Evolutionary conservation across 148 eudicot species (phyloP), one percentile per base, ranked within the genome.

Genomic region (Drosera capensis): DNA sequence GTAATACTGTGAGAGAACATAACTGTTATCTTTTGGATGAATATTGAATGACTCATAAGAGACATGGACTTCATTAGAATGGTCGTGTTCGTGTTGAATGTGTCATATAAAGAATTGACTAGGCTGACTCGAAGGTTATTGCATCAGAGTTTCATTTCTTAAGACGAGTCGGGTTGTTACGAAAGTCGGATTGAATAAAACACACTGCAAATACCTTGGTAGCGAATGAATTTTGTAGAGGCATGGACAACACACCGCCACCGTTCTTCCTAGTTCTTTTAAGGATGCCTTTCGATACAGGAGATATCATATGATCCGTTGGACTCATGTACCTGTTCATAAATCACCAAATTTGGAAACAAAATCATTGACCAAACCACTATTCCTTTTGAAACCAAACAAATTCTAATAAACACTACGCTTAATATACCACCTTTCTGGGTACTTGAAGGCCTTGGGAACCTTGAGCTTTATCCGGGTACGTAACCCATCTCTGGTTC

Each of bases 201-300:
- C n/a, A n/a, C n/a, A n/a, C 38, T 9, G 38, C n/a, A 2, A 4
- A 34, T 34, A 34, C 38, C 38, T 11, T 34, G 14, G 38, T n/a
- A n/a, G n/a, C n/a, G n/a, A n/a, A 11, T 11, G n/a, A 15, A 34
- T 9, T 34, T 4, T 34, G 38, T 11, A 2, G 38, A n/a, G n/a
- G n/a, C n/a, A n/a, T 3, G 95, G 85, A 13, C 82, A 86, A 46
- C 77, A 56, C 24, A 65, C 68, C 14, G 58, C n/a, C 37, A 8
- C 59, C 56, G 9, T 70, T 54, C 52, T 70, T 73, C 40, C 73
- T 65, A 24, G 37, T 63, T 59, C 82, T 59, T 21, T 78, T 70
- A 23, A 68, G 68, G 8, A 68, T 37, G 13, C 74, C 70, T 37
- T 59, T 69, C 8, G 74, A 69, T 21, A 69, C 45, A 0, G 74